Evolutionary conservation across 2,329 filamentous ascomycete genomes (phyloP).

Genomic region (Colletotrichum lindemuthianum): DNA sequence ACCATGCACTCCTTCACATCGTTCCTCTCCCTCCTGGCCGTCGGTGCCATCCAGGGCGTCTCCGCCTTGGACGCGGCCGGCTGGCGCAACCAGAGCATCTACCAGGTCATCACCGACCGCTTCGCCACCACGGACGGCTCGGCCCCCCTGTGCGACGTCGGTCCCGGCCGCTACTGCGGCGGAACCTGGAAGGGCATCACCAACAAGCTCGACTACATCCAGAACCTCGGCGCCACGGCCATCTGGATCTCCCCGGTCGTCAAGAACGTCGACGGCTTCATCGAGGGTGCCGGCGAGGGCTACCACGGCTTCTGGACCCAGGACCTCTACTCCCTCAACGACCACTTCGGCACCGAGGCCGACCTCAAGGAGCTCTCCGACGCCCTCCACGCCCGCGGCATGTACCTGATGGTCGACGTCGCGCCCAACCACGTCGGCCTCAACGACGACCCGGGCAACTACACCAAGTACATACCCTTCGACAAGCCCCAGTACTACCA

Average conservation of each 20-base stretch:
- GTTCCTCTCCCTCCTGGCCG: constrained; percentile 23
- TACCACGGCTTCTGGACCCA: constrained; percentile 55
- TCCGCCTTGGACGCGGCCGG: constrained; percentile 42
- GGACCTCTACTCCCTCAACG: constrained; percentile 54
- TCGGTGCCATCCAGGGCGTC: constrained; percentile 26
- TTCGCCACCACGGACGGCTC: constrained; percentile 52
- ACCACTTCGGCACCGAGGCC: constrained; percentile 58
- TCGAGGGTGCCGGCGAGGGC: constrained; percentile 41
- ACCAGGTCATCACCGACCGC: constrained; percentile 57
- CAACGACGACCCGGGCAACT: constrained; percentile 38
- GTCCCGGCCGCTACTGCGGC: constrained; percentile 55
- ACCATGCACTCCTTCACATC: constrained; percentile 22
- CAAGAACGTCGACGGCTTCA: constrained; percentile 48
- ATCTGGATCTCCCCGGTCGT: constrained; percentile 58
- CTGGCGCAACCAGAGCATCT: constrained; percentile 55
- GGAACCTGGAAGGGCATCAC: constrained; percentile 61
- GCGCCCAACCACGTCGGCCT: constrained; percentile 62
- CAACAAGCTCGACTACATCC: constrained; percentile 60
- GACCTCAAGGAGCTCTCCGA: constrained; percentile 58
- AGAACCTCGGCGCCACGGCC: constrained; percentile 56
- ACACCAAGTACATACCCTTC: constrained; percentile 44
- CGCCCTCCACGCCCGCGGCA: constrained; percentile 60
- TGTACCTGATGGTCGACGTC: constrained; percentile 68
- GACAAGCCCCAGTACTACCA: constrained; percentile 70
- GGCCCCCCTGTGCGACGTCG: constrained; percentile 43